These are phyloP conservation scores for Coemansia sp. DNA, from an alignment of 192 early-diverging fungal genomes.

Conservation along the genomic window DNA sequence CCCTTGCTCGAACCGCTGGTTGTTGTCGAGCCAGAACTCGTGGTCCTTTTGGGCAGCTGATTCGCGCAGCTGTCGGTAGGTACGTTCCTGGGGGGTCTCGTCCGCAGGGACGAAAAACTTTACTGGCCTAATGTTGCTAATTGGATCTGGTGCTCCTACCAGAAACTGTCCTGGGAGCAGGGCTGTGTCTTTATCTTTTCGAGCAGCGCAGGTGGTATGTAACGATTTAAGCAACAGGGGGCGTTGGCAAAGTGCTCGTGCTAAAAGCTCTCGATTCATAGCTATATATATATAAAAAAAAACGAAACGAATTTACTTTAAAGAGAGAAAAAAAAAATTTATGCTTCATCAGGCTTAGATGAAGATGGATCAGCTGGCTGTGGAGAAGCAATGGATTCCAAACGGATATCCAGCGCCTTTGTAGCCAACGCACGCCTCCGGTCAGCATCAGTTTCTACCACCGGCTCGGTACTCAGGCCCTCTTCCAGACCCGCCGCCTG, in stretches of 20 bases:
- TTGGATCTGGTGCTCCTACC: conserved; percentile 35
- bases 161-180: conserved; percentile 46
- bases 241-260: neutral
- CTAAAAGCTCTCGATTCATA: neutral
- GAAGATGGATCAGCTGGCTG: conserved; percentile 10
- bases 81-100: conserved; percentile 24
- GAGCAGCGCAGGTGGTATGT: neutral
- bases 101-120: conserved; percentile 30
- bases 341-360: neutral
- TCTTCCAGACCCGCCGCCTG: conserved; percentile 24
- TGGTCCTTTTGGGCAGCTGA: conserved; percentile 30
- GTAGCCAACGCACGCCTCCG: conserved; percentile 42
- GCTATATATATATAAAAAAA: neutral
- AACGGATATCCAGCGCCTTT: conserved; percentile 42
- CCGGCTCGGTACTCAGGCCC: conserved; percentile 13
- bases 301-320: neutral
- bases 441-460: conserved; percentile 24
- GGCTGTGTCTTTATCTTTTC: conserved; percentile 4
- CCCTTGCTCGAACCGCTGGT: conserved; percentile 38
- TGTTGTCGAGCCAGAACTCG: conserved; percentile 48
- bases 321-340: conserved; percentile 10
- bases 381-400: conserved; percentile 4
- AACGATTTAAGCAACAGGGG: too few relatives aligned
- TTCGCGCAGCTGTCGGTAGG: conserved; percentile 40
- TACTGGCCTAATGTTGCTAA: conserved; percentile 50